Percentiles rank a stretch among this genome's conserved stretches.
phyloP scores from a whole-genome alignment of 495 filamentous ascomycete genomes.

The Cudoniella acicularis region DNA sequence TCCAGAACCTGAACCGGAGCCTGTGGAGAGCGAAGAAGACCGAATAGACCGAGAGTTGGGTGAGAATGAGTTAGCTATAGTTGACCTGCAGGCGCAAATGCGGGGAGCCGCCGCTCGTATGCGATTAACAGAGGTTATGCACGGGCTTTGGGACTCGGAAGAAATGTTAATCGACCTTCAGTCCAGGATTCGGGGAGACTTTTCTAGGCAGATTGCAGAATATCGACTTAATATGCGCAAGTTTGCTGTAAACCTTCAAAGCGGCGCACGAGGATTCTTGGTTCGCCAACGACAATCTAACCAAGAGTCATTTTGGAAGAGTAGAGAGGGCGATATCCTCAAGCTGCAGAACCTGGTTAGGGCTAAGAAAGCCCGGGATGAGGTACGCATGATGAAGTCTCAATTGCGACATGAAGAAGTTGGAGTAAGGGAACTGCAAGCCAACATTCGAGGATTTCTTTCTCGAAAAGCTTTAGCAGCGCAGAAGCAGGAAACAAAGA shows the following conservation, averaged over 20 bases:
- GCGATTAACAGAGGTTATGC: slow-evolving; percentile 78
- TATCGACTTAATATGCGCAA: slow-evolving; percentile 75
- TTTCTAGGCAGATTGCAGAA: slow-evolving; percentile 64
- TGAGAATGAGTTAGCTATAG: slow-evolving; percentile 65
- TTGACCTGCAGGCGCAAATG: slow-evolving; percentile 85
- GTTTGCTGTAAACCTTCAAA: slow-evolving; percentile 76
- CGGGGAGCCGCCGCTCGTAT: slow-evolving; percentile 76
- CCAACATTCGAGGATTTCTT: slow-evolving; percentile 58
- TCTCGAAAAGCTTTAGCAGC: slow-evolving; percentile 43
- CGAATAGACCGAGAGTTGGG: slow-evolving; percentile 78
- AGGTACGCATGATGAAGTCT: slow-evolving; percentile 61
- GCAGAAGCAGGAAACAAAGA: slow-evolving; percentile 52
- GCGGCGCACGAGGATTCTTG: slow-evolving; percentile 73
- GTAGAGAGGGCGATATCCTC: slow-evolving; percentile 67
- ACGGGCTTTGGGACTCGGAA: slow-evolving; percentile 86
- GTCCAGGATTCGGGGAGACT: slow-evolving; percentile 71
- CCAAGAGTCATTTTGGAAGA: slow-evolving; percentile 64
- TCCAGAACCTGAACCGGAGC: slow-evolving; percentile 58
- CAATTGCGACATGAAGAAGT: slow-evolving; percentile 50
- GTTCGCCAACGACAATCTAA: slow-evolving; percentile 59
- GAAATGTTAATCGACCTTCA: slow-evolving; percentile 75
- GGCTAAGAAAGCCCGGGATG: slow-evolving; percentile 67
- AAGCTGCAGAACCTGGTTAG: slow-evolving; percentile 81
- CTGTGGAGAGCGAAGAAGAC: slow-evolving; percentile 84
- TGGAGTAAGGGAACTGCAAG: slow-evolving; percentile 62